Evolutionary conservation across 805 yeast species (phyloP), one percentile per base, ranked within the genome.

Genomic region (Yamadazyma tumulicola): DNA sequence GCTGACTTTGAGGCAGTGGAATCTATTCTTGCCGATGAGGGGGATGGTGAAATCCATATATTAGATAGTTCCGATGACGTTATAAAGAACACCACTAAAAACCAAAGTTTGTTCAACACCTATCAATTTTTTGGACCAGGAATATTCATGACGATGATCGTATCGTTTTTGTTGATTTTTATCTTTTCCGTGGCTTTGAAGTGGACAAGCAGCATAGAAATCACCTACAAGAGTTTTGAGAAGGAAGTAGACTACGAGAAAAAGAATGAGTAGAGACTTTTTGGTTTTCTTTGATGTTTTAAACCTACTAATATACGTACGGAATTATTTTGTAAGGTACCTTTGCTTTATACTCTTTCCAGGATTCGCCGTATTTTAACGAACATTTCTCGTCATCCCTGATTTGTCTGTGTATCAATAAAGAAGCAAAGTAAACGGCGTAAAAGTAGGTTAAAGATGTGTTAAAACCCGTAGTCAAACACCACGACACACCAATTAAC

Each of bases 241-340:
- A 85, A 79, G 61, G 81, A 74, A 38, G 66, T 74, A 32, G 74
- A 68, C 43, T 67, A 59, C 37, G 72, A 67, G 42, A 74, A 70
- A 57, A 78, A 77, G 54, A 59, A 49, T 31, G 67, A 64, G 45
- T 64, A 59, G 37, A 28, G 10, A 6, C 12, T 29, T 12, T 28
- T 5, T 29, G 9, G 23, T 21, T 21, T 21, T 21, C 11, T 11
- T 11, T 21, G 9, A 9, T 21, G 11, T 26, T 5, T 6, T n/a
- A 19, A 11, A 16, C 19, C 18, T 7, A 6, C 57, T 61, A 89
- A 57, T 88, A 91, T 5, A 93, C 61, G 50, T 80, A 88, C 4
- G 98, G 98, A 43, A 93, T 73, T 42, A 93, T 88, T 56, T 87
- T 83, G 59, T 82, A 91, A 11, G 96, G 96, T 20, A 93, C 98